Evolutionary conservation across 805 yeast genomes (phyloP).

Genomic region (Yarrowia alimentaria): DNA sequence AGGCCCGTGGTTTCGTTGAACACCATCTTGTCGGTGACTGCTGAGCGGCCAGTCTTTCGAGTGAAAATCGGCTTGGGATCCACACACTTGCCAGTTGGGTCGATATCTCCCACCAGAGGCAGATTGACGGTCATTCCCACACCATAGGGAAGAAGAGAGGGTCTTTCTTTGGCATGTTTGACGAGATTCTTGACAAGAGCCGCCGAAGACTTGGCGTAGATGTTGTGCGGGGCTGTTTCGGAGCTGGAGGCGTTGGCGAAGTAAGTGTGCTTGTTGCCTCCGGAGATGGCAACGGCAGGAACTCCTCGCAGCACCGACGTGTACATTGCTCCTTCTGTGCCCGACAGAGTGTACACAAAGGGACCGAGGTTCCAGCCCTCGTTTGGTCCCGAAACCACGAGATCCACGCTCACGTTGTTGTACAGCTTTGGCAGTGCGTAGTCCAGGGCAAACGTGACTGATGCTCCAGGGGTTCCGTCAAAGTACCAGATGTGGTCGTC

Average conservation of each 20-base stretch:
- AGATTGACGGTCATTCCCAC: slow-evolving; percentile 22
- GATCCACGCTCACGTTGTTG: slow-evolving; percentile 44
- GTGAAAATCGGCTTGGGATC: slow-evolving; percentile 28
- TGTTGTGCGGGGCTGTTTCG: slow-evolving; percentile 5
- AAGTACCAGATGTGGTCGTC: slow-evolving; percentile 47
- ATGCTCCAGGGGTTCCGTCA: slow-evolving; percentile 48
- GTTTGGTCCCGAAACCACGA: slow-evolving; percentile 49
- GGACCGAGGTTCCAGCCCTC: slow-evolving; percentile 48
- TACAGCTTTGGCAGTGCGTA: slow-evolving; percentile 46
- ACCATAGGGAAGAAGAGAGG: slow-evolving; percentile 14
- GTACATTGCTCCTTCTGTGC: slow-evolving; percentile 48
- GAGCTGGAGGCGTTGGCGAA: slow-evolving; percentile 18
- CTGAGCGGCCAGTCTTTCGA: slow-evolving; percentile 19
- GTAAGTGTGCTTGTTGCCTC: slow-evolving; percentile 32
- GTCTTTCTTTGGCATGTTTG: slow-evolving; percentile 21
- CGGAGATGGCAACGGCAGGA: slow-evolving; percentile 47
- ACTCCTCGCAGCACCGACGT: slow-evolving; percentile 43
- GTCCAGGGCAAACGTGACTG: slow-evolving; percentile 46
- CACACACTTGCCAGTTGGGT: slow-evolving; percentile 21
- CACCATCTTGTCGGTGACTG: slow-evolving; percentile 17
- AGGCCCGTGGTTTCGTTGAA: slow-evolving; percentile 24
- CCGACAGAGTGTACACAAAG: slow-evolving; percentile 41
- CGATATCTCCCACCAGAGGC: slow-evolving; percentile 21
- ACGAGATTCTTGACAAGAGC: slow-evolving; percentile 23
- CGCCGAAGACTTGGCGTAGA: slow-evolving; percentile 22